Evolutionary conservation across 345 rosid genomes (phyloP), one percentile per base, ranked within the genome.

Genomic region (Murraya paniculata): DNA sequence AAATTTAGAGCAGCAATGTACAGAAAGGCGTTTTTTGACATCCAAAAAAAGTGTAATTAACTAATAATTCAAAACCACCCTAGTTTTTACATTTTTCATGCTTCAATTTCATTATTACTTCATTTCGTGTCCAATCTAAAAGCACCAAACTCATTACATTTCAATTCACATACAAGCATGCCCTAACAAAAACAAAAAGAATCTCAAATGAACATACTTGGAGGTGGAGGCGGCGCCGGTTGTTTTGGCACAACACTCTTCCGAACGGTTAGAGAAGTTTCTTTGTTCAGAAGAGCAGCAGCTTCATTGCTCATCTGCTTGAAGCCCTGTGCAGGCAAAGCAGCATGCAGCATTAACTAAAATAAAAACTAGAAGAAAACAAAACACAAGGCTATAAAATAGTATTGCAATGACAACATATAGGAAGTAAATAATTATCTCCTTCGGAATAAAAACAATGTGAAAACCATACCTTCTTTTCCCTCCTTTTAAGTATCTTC

Each of bases 401-500:
- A 14, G 25, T 5, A 7, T 71, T 41, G 25, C 33, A 35, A 38
- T 16, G 39, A 27, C 16, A 58, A 68, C 56, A 68, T n/a, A 68
- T n/a, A 19, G 22, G 6, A 68, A 45, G 16, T 56, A 68, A 6
- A 27, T 50, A 69, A 69, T 69, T 16, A 31, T 9, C 38, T 48
- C 14, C 59, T 19, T 31, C 39, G 35, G 13, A 45, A 45, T 3
- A 45, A 45, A 45, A 13, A 72, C 1, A 33, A 72, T 11, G 19
- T 9, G 14, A 53, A 13, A 9, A 4, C 53, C 33, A 30, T 78
- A 82, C 92, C 89, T 94, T 89, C 90, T 86, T 94, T 80, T 90
- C 98, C 86, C 88, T 91, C 76, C 98, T 90, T 79, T 92, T 96
- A 33, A 96, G 89, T 57, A 96, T 94, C 95, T 96, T 96, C 78